Percentiles rank a stretch among this genome's conserved stretches.
These are phyloP conservation scores for Tuber brumale DNA, from an alignment of 495 filamentous ascomycete species.

Conservation along the genomic window DNA sequence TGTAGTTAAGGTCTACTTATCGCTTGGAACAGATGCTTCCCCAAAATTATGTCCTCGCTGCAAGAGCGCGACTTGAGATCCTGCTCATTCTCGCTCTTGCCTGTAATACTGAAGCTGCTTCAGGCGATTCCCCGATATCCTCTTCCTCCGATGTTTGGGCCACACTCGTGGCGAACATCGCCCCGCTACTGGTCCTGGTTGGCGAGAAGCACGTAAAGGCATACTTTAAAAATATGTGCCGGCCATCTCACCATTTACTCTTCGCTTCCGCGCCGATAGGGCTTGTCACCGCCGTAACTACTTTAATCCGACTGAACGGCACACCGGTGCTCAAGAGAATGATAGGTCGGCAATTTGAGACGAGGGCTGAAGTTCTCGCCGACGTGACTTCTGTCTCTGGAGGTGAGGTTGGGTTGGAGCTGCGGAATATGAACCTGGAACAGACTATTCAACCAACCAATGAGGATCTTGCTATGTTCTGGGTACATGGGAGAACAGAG, in stretches of 20 bases:
- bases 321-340: slow-evolving; percentile 11
- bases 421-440: slow-evolving; percentile 17
- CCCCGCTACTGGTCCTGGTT: slow-evolving; percentile 22
- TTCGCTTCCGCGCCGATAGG: slow-evolving; percentile 30
- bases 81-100: background rate
- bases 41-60: background rate
- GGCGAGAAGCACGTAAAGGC: slow-evolving; percentile 32
- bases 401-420: slow-evolving; percentile 24
- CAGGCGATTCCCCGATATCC: background rate
- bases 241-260: slow-evolving; percentile 22
- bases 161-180: slow-evolving; percentile 27
- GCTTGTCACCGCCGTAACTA: slow-evolving; percentile 27
- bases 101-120: background rate
- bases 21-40: background rate
- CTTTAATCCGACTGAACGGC: slow-evolving; percentile 24
- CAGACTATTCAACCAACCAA: slow-evolving; percentile 10
- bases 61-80: background rate
- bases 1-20: background rate
- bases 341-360: slow-evolving; percentile 30
- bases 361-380: slow-evolving; percentile 15
- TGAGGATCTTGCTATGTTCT: slow-evolving; percentile 20
- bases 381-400: slow-evolving; percentile 25
- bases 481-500: slow-evolving; percentile 13
- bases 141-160: slow-evolving; percentile 22
- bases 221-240: slow-evolving; percentile 31